Conservation (phyloP, 306 rosid species). For the Ammopiptanthus mongolicus region DNA sequence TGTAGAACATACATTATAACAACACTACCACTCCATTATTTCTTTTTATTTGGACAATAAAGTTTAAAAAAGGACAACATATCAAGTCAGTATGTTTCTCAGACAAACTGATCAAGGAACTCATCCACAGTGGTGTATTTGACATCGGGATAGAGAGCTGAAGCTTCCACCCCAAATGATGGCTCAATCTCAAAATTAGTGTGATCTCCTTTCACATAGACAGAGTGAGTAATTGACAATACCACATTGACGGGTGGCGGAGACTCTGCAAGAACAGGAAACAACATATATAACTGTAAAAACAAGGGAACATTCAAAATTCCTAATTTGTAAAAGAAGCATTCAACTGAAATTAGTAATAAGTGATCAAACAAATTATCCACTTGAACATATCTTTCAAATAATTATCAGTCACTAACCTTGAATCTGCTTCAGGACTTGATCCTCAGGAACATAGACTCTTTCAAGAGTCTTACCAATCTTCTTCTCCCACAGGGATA, state of each 20-base stretch:
- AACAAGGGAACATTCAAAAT: background rate
- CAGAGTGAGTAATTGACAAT: slow-evolving; percentile 38
- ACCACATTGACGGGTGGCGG: slow-evolving; percentile 20
- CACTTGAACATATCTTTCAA: background rate
- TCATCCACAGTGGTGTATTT: slow-evolving; percentile 54
- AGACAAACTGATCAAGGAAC: slow-evolving; percentile 47
- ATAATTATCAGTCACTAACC: background rate
- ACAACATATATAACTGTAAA: background rate
- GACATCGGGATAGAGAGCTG: slow-evolving; percentile 56
- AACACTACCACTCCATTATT: background rate
- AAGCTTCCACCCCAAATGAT: slow-evolving; percentile 59
- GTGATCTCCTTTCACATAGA: slow-evolving; percentile 41
- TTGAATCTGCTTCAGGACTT: slow-evolving; percentile 17
- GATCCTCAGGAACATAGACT: slow-evolving; percentile 15
- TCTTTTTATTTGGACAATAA: background rate
- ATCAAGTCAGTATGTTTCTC: background rate
- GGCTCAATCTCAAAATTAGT: slow-evolving; percentile 56
- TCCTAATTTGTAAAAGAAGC: background rate
- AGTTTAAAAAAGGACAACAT: background rate
- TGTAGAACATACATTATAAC: background rate
- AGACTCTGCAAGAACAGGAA: slow-evolving; percentile 29
- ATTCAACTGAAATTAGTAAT: background rate
- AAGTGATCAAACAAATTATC: too few species aligned
- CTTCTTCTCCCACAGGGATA: slow-evolving; percentile 45
- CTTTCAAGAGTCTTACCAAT: slow-evolving; percentile 32